Base-by-base conservation (phyloP, 164 flowering plant genomes). In the Dillenia suffruticosa region DNA sequence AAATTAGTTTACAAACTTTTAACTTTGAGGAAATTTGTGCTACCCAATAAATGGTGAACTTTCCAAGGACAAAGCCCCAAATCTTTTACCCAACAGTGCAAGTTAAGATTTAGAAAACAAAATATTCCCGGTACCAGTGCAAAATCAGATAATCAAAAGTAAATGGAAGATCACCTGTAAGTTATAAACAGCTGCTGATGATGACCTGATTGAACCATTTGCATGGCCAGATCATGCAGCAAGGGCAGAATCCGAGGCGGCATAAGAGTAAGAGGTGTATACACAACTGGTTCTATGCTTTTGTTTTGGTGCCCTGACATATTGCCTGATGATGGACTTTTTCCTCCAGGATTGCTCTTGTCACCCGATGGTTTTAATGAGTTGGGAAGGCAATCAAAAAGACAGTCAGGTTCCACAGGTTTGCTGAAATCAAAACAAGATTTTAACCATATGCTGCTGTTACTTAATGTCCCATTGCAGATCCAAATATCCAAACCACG, bases 391-490 rank as follows among this genome's bases (percentile, higher is more conserved):
- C 92, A 72, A 13, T 84, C 85, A 61, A 79, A 82, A 51, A 86
- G 84, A 45, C 77, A 81, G 45, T 86, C 87, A 67, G 92, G 89
- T 71, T 94, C 99, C 58, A 89, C 80, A 45, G 97, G 95, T 77
- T 94, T 94, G 85, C 99, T 94, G 97, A 54, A 68, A 71, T 63
- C 8, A 54, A 69, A 58, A 9, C 59, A 54, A 64, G 44, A 50
- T 9, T 9, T 8, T 11, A 12, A 45, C 46, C 32, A 26, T 26
- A 26, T 26, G 32, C 12, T 48, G 40, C 55, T 26, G 26, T 52
- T 49, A 44, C 52, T 66, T 24, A 8, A 0, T 50, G 63, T 24
- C 15, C 44, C 57, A 58, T 14, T 6, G 12, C 13, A 63, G 46
- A 12, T 56, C 16, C 53, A 63, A 19, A 14, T 44, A 53, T 54